These are phyloP conservation scores for Ceratobasidium sp. DNA, from an alignment of 1,284 basidiomycete genomes.

Conservation along the genomic window DNA sequence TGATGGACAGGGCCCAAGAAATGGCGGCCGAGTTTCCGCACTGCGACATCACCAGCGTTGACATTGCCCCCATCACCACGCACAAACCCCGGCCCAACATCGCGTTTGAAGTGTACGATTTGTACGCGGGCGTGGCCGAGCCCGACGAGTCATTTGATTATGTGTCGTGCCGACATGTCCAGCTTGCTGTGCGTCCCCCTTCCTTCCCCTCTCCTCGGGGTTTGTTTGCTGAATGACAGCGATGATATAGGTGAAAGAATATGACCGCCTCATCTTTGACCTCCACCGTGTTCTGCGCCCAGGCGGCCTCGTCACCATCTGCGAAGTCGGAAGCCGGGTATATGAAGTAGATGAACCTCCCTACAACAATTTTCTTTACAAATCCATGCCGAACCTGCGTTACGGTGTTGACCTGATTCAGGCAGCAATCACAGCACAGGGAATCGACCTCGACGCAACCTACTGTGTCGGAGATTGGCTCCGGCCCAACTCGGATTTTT, in stretches of 20 bases:
- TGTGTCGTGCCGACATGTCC: slow-evolving; percentile 39
- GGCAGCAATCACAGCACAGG: not conserved
- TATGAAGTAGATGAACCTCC: slow-evolving; percentile 37
- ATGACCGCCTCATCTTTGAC: slow-evolving; percentile 35
- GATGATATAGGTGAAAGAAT: slow-evolving; percentile 35
- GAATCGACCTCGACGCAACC: slow-evolving; percentile 15
- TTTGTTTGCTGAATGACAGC: not conserved
- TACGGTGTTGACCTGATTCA: not conserved
- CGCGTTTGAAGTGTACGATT: slow-evolving; percentile 33
- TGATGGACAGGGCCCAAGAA: slow-evolving; percentile 43
- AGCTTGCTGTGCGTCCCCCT: slow-evolving; percentile 18
- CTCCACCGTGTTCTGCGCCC: slow-evolving; percentile 24
- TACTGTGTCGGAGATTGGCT: slow-evolving; percentile 30
- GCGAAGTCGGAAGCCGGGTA: slow-evolving; percentile 32
- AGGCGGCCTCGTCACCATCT: slow-evolving; percentile 25
- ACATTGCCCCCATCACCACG: slow-evolving; percentile 26
- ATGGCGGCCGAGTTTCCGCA: slow-evolving; percentile 43
- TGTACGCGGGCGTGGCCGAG: slow-evolving; percentile 37
- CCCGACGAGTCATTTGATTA: slow-evolving; percentile 39
- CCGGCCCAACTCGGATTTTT: slow-evolving; percentile 10
- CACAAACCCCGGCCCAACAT: slow-evolving; percentile 32
- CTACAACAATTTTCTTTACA: slow-evolving; percentile 7
- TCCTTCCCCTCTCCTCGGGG: not conserved
- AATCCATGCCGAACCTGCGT: not conserved
- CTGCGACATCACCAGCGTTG: slow-evolving; percentile 35